These are phyloP conservation scores for Daldinia vernicosa DNA, from an alignment of 495 filamentous ascomycete genomes.

Conservation along the genomic window DNA sequence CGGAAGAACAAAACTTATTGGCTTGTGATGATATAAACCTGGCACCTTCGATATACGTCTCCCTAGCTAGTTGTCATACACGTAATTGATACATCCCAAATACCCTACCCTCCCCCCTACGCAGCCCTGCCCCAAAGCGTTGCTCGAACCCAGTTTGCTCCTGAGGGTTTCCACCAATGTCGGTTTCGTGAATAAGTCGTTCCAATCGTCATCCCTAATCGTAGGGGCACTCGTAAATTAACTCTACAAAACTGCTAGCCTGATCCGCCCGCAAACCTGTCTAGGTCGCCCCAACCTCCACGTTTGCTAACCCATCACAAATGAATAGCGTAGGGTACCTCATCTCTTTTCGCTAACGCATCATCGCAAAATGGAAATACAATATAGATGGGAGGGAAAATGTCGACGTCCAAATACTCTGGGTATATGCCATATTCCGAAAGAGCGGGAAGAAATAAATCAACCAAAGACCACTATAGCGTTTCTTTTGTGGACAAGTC, in stretches of 20 bases:
- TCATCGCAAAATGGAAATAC: conserved; percentile 8
- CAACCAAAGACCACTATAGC: neutral
- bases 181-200: conserved; percentile 16
- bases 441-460: conserved; percentile 34
- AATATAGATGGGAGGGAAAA: conserved; percentile 21
- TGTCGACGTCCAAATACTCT: conserved; percentile 23
- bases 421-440: conserved; percentile 42
- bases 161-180: neutral
- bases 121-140: conserved; percentile 3
- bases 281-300: neutral
- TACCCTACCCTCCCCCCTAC: conserved; percentile 12
- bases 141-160: neutral
- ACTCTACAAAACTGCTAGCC: conserved; percentile 1
- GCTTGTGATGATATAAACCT: neutral
- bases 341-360: neutral
- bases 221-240: conserved; percentile 12
- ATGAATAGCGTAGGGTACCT: neutral
- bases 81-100: conserved; percentile 37
- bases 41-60: conserved; percentile 15
- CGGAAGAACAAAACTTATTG: neutral
- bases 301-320: neutral
- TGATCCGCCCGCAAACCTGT: conserved; percentile 1
- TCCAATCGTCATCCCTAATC: conserved; percentile 17
- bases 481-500: neutral
- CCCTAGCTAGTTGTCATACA: conserved; percentile 28